Evolutionary conservation across 75 land plant species (phyloP), one percentile per base, ranked within the genome.

Genomic region (Larix kaempferi): DNA sequence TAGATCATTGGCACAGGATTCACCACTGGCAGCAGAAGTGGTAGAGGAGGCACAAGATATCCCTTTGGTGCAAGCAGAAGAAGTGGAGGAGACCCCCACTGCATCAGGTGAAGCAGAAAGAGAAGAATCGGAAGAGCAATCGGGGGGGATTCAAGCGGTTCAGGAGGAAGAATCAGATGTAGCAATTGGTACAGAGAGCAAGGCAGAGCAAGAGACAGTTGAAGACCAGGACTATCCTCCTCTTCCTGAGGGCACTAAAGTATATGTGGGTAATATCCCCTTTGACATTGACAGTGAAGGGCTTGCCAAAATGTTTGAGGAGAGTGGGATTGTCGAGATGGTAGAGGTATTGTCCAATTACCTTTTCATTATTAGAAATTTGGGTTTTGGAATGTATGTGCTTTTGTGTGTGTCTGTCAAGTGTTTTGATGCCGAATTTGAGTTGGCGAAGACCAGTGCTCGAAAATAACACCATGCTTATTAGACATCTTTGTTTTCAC

Each of bases 211-310:
- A 60, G 65, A 69, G 57, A 33, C 49, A 19, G 80, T 59, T 64
- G 21, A 27, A 8, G 78, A n/a, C 56, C 59, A 78, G 23, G 35
- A 17, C 16, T 74, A 55, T 17, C 54, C 29, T 14, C 62, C 79
- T 59, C 76, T 76, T 23, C 81, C 81, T 7, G 81, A 65, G 39
- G 84, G 75, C 23, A 80, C 84, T 17, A 78, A 79, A 57, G 35
- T 82, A 33, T 82, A 74, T 41, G 92, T 90, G 12, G 92, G 92
- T 4, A 90, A 90, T 59, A 74, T 90, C 13, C 90, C 92, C 19
- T 90, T 80, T 66, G 79, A 59, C 57, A 84, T 88, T 27, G 90
- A 84, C 81, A 90, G 92, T 58, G 78, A 86, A 41, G 75, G 57
- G 19, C 84, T 90, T 4, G 92, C 92, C 19, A 81, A 80, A 6